phyloP scores from a whole-genome alignment of 805 yeast species.

The Saccharomycopsis sp. region DNA sequence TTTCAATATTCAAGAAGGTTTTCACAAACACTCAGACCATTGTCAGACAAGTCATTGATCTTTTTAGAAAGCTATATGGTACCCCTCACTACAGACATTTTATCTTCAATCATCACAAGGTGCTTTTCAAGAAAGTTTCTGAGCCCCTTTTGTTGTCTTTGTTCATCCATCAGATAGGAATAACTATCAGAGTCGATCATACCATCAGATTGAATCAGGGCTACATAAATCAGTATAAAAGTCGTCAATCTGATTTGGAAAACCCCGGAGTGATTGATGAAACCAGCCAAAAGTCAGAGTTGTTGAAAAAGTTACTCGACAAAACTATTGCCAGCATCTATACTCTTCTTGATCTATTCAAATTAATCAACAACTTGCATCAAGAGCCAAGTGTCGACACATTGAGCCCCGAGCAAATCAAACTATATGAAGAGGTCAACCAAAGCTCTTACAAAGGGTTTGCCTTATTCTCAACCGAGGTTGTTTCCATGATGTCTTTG shows the following conservation, averaged over 20 bases:
- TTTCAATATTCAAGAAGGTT: constrained; percentile 19
- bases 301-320: constrained; percentile 1
- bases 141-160: constrained; percentile 13
- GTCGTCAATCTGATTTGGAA: background rate
- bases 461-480: constrained; percentile 12
- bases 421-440: constrained; percentile 12
- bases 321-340: constrained; percentile 3
- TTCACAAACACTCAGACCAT: constrained; percentile 12
- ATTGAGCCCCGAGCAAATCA: constrained; percentile 1
- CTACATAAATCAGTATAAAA: constrained; percentile 1
- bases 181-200: constrained; percentile 14
- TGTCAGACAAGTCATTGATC: constrained; percentile 2
- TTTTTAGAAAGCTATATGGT: constrained; percentile 7
- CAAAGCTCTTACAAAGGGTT: constrained; percentile 2
- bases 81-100: constrained; percentile 16
- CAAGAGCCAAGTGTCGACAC: constrained; percentile 3
- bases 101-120: constrained; percentile 12
- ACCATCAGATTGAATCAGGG: constrained; percentile 15
- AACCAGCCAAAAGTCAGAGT: constrained; percentile 4
- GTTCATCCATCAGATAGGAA: constrained; percentile 13
- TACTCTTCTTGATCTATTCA: constrained; percentile 8
- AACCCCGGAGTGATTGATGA: constrained; percentile 3
- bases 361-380: constrained; percentile 13
- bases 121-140: constrained; percentile 5
- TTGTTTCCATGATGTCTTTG: constrained; percentile 7